phyloP scores from a whole-genome alignment of 306 rosid species.

The Leucaena leucocephala region DNA sequence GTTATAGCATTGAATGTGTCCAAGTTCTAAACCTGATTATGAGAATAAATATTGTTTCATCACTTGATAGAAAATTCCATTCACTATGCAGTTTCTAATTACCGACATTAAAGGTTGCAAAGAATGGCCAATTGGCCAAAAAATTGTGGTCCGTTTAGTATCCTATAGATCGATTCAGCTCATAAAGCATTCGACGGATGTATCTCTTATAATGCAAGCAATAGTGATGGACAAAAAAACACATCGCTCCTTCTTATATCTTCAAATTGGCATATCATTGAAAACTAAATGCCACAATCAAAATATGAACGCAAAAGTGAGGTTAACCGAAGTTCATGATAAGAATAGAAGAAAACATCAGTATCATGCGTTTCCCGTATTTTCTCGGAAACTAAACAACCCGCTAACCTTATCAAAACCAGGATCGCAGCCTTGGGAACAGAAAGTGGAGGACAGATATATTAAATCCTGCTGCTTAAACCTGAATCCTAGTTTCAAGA shows the following conservation, averaged over 20 bases:
- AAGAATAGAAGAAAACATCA: not conserved
- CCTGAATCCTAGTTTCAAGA: conserved; percentile 79
- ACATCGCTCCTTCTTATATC: not conserved
- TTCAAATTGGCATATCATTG: not conserved
- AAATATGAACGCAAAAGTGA: not conserved
- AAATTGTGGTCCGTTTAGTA: not conserved
- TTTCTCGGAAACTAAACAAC: conserved; percentile 34
- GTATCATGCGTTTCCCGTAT: conserved; percentile 20
- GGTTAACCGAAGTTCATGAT: not conserved
- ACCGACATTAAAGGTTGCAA: not conserved
- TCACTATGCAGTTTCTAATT: not conserved
- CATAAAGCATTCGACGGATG: not conserved
- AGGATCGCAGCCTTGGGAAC: conserved; percentile 60
- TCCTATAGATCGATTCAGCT: not conserved
- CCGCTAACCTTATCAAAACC: conserved; percentile 69
- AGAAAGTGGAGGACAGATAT: conserved; percentile 74
- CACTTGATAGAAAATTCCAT: not conserved
- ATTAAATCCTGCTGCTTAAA: conserved; percentile 92
- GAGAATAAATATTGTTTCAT: not conserved
- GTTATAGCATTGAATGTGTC: not conserved
- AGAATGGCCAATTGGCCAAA: not conserved
- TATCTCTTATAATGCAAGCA: not conserved
- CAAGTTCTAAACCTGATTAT: not conserved
- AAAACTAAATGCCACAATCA: not conserved
- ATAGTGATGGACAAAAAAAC: not conserved